phyloP scores from a whole-genome alignment of 2,329 filamentous ascomycete genomes.

The Beauveria varroae region DNA sequence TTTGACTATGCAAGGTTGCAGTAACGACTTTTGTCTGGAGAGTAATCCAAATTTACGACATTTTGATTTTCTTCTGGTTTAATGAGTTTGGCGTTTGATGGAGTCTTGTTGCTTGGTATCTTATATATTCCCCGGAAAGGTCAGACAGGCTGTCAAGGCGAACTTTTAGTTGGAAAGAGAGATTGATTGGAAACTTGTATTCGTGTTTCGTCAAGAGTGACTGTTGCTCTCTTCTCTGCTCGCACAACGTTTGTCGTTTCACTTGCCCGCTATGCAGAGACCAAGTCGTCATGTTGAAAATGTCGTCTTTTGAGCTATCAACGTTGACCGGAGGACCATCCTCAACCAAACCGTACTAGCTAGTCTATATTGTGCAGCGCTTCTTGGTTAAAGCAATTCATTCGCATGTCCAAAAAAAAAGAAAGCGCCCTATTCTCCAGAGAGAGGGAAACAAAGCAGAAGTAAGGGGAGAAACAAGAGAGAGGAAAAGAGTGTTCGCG shows the following conservation, averaged over 20 bases:
- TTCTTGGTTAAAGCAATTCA: not conserved
- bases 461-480: not conserved
- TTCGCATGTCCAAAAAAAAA: conserved; percentile 3
- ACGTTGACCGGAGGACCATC: not conserved
- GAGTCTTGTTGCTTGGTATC: conserved; percentile 1
- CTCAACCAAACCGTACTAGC: not conserved
- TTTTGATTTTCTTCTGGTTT: not conserved
- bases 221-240: not conserved
- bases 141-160: not conserved
- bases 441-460: not conserved
- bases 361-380: conserved; percentile 1
- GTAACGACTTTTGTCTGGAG: not conserved
- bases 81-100: not conserved
- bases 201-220: too few species aligned
- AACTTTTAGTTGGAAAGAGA: not conserved
- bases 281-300: not conserved
- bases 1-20: not conserved
- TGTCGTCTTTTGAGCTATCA: not conserved
- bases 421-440: not conserved
- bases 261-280: not conserved
- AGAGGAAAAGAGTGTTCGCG: not conserved
- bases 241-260: too few species aligned
- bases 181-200: not conserved
- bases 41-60: not conserved
- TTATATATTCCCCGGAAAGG: not conserved